Conservation (phyloP, 805 yeast genomes). For the Helenozyma rhizophorensis region DNA sequence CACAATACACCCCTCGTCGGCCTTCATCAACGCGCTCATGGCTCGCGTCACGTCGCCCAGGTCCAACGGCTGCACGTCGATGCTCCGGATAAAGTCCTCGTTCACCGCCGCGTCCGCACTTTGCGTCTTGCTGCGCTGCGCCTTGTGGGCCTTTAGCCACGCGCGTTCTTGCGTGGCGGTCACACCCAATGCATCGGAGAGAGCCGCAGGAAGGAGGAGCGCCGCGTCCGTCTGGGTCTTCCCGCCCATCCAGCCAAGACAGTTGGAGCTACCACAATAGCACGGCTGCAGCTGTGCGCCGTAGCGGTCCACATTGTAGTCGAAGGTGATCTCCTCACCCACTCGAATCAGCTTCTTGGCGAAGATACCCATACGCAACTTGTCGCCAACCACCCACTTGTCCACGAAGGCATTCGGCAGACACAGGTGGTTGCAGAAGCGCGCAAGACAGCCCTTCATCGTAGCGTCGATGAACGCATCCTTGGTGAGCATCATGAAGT, state of each 20-base stretch:
- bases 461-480: slow-evolving; percentile 96
- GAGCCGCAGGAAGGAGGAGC: slow-evolving; percentile 71
- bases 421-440: slow-evolving; percentile 94
- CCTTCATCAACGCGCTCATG: slow-evolving; percentile 76
- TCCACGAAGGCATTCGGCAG: slow-evolving; percentile 93
- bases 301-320: slow-evolving; percentile 91
- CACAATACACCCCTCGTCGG: slow-evolving; percentile 62
- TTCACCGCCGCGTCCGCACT: slow-evolving; percentile 56
- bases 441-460: slow-evolving; percentile 76
- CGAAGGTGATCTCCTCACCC: slow-evolving; percentile 91
- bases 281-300: slow-evolving; percentile 95
- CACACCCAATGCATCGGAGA: slow-evolving; percentile 84
- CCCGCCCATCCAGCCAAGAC: slow-evolving; percentile 93
- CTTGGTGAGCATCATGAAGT: slow-evolving; percentile 92
- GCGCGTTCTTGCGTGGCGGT: slow-evolving; percentile 61
- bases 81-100: slow-evolving; percentile 56
- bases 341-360: slow-evolving; percentile 64
- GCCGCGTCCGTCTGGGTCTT: slow-evolving; percentile 95
- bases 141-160: slow-evolving; percentile 61
- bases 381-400: slow-evolving; percentile 94
- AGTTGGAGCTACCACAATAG: slow-evolving; percentile 88
- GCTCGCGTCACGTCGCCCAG: slow-evolving; percentile 68
- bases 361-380: slow-evolving; percentile 90
- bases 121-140: slow-evolving; percentile 40
- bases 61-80: slow-evolving; percentile 49